phyloP scores from a whole-genome alignment of 371 early-diverging fungal genomes.

The Rhizopus microsporus region DNA sequence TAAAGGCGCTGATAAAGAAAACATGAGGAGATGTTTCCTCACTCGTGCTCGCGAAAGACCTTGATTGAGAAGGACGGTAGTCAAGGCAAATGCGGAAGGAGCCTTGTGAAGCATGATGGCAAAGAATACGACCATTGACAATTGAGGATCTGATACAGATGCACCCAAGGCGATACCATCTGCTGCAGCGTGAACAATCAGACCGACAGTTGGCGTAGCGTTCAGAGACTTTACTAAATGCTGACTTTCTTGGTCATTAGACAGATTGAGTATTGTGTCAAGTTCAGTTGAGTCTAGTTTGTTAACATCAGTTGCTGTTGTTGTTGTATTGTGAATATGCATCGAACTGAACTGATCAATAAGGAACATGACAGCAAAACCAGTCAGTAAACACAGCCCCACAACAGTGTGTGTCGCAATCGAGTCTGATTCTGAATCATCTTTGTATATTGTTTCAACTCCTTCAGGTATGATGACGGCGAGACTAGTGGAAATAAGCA shows the following conservation, averaged over 20 bases:
- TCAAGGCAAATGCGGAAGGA: conserved; percentile 89
- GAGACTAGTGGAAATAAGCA: conserved; percentile 88
- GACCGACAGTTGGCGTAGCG: conserved; percentile 73
- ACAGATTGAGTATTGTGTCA: conserved; percentile 16
- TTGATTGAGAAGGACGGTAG: conserved; percentile 77
- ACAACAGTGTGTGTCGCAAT: conserved; percentile 62
- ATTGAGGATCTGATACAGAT: conserved; percentile 57
- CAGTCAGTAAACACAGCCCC: conserved; percentile 76
- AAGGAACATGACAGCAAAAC: conserved; percentile 89
- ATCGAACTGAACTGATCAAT: conserved; percentile 74
- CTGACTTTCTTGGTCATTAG: conserved; percentile 9
- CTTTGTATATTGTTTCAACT: conserved; percentile 80
- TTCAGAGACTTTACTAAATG: not conserved
- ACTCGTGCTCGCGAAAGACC: conserved; percentile 68
- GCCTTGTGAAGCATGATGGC: conserved; percentile 98
- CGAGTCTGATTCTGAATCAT: conserved; percentile 6
- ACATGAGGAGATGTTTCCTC: conserved; percentile 75
- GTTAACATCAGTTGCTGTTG: conserved; percentile 2
- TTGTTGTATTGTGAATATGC: conserved; percentile 44
- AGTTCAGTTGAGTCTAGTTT: conserved; percentile 19
- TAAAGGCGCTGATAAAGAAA: conserved; percentile 83
- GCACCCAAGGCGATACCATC: conserved; percentile 96
- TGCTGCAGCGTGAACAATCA: conserved; percentile 93
- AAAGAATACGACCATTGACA: conserved; percentile 89
- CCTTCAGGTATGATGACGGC: conserved; percentile 94